Conservation (phyloP, 768 basidiomycete genomes). For the Hortiboletus campestris region DNA sequence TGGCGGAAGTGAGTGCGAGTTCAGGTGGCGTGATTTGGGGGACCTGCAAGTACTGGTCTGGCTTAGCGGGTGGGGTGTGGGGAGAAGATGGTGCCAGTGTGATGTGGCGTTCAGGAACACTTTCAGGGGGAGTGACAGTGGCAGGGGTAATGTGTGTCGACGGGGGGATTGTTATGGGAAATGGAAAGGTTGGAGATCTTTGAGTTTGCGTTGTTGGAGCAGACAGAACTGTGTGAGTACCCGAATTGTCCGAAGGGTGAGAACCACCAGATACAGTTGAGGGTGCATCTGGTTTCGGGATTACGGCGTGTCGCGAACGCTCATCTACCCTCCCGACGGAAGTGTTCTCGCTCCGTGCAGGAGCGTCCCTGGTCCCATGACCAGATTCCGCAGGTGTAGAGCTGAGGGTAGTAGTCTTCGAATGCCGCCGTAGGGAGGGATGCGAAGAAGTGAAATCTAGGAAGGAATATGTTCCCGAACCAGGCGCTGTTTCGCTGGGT, state of each 20-base stretch:
- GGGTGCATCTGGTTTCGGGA: conserved; percentile 31
- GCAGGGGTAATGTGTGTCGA: conserved; percentile 35
- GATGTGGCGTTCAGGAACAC: conserved; percentile 15
- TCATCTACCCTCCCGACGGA: conserved; percentile 20
- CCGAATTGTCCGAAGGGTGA: conserved; percentile 27
- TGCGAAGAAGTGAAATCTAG: conserved; percentile 31
- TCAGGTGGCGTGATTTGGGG: conserved; percentile 25
- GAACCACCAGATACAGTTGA: conserved; percentile 33
- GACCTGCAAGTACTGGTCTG: conserved; percentile 29
- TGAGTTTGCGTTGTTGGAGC: conserved; percentile 23
- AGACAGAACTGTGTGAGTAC: conserved; percentile 15
- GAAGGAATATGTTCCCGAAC: conserved; percentile 34
- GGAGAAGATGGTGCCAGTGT: conserved; percentile 16
- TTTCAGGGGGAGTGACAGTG: conserved; percentile 16
- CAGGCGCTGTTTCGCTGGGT: conserved; percentile 22
- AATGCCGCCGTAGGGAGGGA: conserved; percentile 23
- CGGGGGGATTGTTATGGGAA: conserved; percentile 45
- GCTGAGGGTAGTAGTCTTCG: conserved; percentile 27
- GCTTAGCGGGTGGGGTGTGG: conserved; percentile 2
- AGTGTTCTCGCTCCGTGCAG: conserved; percentile 18
- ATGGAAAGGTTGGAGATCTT: conserved; percentile 38
- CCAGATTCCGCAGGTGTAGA: conserved; percentile 28
- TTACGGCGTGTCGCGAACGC: conserved; percentile 15
- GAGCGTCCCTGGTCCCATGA: conserved; percentile 12
- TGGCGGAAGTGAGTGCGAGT: conserved; percentile 28